These are phyloP conservation scores for Beauveria brongniartii DNA, from an alignment of 2,329 filamentous ascomycete species.

Conservation along the genomic window DNA sequence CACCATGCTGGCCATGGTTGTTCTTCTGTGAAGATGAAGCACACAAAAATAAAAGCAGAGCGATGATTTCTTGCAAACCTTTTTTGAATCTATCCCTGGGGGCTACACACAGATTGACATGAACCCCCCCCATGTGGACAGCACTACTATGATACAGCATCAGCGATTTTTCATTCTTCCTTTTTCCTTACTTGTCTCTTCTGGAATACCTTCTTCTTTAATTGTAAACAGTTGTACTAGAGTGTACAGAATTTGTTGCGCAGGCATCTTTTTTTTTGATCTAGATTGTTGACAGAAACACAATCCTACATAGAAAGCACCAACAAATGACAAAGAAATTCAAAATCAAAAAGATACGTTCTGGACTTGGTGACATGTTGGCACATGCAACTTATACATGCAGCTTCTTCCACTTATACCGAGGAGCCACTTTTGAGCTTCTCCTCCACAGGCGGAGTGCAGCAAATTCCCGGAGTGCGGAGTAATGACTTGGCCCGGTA, in stretches of 20 bases:
- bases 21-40: conserved; percentile 2
- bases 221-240: background rate
- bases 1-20: conserved; percentile 10
- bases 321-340: conserved; percentile 1
- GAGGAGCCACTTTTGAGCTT: conserved; percentile 1
- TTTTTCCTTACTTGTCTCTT: background rate
- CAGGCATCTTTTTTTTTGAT: background rate
- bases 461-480: background rate
- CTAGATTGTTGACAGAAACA: background rate
- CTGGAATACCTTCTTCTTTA: background rate
- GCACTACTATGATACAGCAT: background rate
- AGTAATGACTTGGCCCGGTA: background rate
- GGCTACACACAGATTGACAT: background rate
- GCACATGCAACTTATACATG: background rate
- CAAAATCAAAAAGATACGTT: background rate
- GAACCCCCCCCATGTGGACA: too few species aligned
- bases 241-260: background rate
- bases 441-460: background rate
- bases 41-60: background rate
- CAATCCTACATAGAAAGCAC: background rate
- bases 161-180: background rate
- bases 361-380: background rate
- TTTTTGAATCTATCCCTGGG: background rate
- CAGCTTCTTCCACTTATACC: background rate
- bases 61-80: background rate